Conservation (phyloP, 495 filamentous ascomycete genomes). For the Zalerion maritima region DNA sequence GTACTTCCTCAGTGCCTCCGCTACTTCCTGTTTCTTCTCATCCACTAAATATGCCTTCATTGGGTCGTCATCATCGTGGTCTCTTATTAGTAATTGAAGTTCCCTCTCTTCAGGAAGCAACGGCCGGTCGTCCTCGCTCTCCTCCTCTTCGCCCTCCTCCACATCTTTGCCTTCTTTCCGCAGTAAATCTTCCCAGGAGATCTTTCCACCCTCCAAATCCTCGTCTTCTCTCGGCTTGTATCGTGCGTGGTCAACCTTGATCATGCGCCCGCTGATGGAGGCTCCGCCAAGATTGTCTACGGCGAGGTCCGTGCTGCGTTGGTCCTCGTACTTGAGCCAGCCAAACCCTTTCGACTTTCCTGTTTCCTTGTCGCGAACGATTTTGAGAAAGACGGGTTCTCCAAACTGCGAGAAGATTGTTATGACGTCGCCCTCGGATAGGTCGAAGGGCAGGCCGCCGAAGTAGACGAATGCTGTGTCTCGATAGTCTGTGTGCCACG, state of each 20-base stretch:
- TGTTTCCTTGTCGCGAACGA: constrained; percentile 86
- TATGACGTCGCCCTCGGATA: constrained; percentile 90
- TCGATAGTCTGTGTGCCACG: constrained; percentile 95
- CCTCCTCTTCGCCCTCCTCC: constrained; percentile 20
- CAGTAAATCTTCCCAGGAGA: constrained; percentile 31
- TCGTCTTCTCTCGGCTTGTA: constrained; percentile 86
- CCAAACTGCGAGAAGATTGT: constrained; percentile 97
- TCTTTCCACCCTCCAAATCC: constrained; percentile 44
- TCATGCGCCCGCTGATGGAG: constrained; percentile 59
- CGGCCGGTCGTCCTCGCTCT: constrained; percentile 23
- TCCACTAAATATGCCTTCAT: constrained; percentile 86
- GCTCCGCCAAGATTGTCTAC: constrained; percentile 91
- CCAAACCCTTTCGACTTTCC: constrained; percentile 88
- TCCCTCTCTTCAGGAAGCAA: constrained; percentile 56
- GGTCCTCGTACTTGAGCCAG: constrained; percentile 96
- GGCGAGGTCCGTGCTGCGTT: constrained; percentile 86
- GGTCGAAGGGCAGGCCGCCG: constrained; percentile 83
- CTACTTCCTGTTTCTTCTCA: constrained; percentile 80
- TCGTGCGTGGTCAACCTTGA: constrained; percentile 82
- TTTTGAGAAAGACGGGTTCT: constrained; percentile 80
- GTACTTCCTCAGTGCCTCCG: constrained; percentile 46
- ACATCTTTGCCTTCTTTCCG: constrained; percentile 24
- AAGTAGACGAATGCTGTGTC: constrained; percentile 96
- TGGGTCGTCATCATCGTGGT: constrained; percentile 90
- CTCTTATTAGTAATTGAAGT: constrained; percentile 53